These are phyloP conservation scores for Yamadazyma aaseri DNA, from an alignment of 1,139 yeast species.

Conservation along the genomic window DNA sequence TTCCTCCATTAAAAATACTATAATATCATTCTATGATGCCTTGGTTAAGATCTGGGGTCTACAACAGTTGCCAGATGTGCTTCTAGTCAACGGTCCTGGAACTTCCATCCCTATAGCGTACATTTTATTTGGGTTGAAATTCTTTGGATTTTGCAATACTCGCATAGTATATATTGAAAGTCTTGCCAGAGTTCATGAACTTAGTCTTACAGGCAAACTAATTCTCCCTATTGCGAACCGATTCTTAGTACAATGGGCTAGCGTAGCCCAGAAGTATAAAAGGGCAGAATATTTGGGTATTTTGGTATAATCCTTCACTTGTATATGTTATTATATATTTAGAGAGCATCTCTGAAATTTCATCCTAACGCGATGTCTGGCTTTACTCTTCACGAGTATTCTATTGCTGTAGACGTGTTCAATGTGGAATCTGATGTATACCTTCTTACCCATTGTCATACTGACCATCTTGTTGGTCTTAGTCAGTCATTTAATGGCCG, in stretches of 20 bases:
- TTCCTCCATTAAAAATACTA: constrained; percentile 54
- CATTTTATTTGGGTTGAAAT: constrained; percentile 53
- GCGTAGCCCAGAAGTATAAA: constrained; percentile 50
- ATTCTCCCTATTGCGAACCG: constrained; percentile 70
- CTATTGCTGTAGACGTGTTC: constrained; percentile 46
- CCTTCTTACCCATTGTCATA: constrained; percentile 56
- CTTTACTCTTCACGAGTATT: constrained; percentile 26
- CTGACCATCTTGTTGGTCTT: constrained; percentile 57
- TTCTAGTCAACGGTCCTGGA: constrained; percentile 92
- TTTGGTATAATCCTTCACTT: constrained; percentile 3
- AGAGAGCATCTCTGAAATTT: no score
- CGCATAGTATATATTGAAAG: constrained; percentile 82
- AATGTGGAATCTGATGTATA: constrained; percentile 24
- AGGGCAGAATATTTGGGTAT: constrained; percentile 78
- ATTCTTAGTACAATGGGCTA: constrained; percentile 90
- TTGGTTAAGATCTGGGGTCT: constrained; percentile 18
- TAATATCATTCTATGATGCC: constrained; percentile 36
- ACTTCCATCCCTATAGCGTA: constrained; percentile 79
- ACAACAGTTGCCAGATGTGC: constrained; percentile 43
- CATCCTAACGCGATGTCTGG: constrained; percentile 2
- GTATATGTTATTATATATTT: no score
- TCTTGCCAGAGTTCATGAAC: constrained; percentile 73
- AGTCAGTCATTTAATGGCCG: constrained; percentile 37
- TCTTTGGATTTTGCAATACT: constrained; percentile 51
- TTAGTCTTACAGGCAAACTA: constrained; percentile 76